Percentiles rank a stretch among this genome's conserved stretches.
Conservation (phyloP, 2,329 filamentous ascomycete species). For the Dactylellina drechsleri region DNA sequence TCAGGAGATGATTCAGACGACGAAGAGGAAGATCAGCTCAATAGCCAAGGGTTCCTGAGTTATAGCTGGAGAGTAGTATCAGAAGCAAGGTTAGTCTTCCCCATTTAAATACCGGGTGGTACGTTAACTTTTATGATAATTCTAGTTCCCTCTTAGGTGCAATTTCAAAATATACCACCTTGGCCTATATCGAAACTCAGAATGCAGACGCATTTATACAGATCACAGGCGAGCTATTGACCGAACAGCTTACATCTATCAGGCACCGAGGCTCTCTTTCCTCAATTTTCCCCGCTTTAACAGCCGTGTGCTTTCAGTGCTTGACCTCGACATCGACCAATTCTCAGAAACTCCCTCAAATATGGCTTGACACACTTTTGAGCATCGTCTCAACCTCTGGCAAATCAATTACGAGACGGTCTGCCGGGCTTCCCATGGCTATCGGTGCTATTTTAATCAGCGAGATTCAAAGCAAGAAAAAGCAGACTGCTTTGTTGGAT, state of each 20-base stretch:
- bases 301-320: slow-evolving; percentile 77
- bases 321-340: slow-evolving; percentile 68
- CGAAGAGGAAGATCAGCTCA: slow-evolving; percentile 65
- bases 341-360: slow-evolving; percentile 64
- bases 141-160: slow-evolving; percentile 59
- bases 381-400: slow-evolving; percentile 54
- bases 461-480: slow-evolving; percentile 64
- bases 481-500: slow-evolving; percentile 17
- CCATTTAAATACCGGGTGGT: slow-evolving; percentile 1
- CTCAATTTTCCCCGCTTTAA: slow-evolving; percentile 88
- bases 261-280: slow-evolving; percentile 93
- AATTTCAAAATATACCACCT: slow-evolving; percentile 62
- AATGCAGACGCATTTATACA: slow-evolving; percentile 67
- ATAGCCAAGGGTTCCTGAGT: slow-evolving; percentile 88
- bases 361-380: slow-evolving; percentile 56
- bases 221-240: slow-evolving; percentile 77
- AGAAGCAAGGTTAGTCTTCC: slow-evolving; percentile 77
- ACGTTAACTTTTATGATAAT: slow-evolving; percentile 2
- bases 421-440: slow-evolving; percentile 88
- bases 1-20: slow-evolving; percentile 67
- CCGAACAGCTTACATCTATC: slow-evolving; percentile 81
- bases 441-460: slow-evolving; percentile 80
- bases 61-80: slow-evolving; percentile 96
- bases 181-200: slow-evolving; percentile 58
- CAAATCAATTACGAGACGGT: slow-evolving; percentile 74